These are phyloP conservation scores for Reticulomyxa filosa DNA, from an alignment of 78 protist species.

Conservation along the genomic window DNA sequence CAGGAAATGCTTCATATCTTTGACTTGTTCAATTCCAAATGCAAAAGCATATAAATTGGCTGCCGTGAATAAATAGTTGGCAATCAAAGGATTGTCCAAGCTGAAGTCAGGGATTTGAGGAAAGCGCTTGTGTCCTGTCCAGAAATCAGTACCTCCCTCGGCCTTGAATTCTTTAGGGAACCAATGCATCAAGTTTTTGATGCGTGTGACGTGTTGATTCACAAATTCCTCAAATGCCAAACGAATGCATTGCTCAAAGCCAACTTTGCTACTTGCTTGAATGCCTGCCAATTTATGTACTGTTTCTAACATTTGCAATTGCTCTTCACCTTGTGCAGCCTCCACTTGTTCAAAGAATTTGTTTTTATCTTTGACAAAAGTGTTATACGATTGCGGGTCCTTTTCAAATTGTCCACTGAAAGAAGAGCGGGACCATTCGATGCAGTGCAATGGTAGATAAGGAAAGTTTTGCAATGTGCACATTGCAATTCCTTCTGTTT, in stretches of 20 bases:
- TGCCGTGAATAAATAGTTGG: no score
- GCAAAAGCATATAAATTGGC: no score
- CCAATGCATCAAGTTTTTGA: not conserved
- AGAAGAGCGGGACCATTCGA: constrained; percentile 24
- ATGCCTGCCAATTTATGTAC: no score
- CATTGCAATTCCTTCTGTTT: constrained; percentile 5
- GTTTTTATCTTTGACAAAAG: not conserved
- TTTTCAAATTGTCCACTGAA: constrained; percentile 7
- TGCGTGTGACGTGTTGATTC: not conserved
- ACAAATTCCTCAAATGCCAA: no score
- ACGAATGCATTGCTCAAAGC: no score
- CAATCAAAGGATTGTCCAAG: not conserved
- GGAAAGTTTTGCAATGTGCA: constrained; percentile 35
- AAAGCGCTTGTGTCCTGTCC: constrained; percentile 24
- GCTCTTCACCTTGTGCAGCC: not conserved
- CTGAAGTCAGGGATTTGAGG: constrained; percentile 6
- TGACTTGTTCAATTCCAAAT: no score
- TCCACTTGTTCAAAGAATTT: not conserved
- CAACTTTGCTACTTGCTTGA: no score
- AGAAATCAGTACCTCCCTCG: constrained; percentile 13
- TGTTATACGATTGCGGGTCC: not conserved
- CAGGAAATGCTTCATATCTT: no score
- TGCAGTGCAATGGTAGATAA: constrained; percentile 13
- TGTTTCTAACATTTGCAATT: no score
- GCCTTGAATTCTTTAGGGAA: constrained; percentile 1